Conservation (phyloP, 441 rosid species). For the Syzygium malaccense region DNA sequence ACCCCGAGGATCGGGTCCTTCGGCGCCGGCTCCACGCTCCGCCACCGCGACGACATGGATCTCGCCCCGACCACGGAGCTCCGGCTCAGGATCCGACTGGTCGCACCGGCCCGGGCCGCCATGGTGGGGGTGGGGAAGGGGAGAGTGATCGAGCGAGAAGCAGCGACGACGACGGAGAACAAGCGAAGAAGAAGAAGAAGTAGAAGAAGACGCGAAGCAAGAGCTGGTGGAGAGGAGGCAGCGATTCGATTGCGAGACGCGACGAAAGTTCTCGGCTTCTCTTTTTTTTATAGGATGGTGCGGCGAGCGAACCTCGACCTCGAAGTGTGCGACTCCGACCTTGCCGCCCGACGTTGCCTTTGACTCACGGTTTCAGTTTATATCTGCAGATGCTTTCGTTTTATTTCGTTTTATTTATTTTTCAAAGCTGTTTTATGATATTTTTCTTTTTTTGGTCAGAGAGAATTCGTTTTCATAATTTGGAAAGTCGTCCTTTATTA, state of each 20-base stretch:
- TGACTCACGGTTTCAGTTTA: neutral
- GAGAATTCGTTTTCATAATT: too few relatives aligned
- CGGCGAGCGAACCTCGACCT: neutral
- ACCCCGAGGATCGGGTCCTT: conserved; percentile 96
- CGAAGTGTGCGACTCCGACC: neutral
- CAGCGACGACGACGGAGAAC: neutral
- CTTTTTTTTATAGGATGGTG: too few relatives aligned
- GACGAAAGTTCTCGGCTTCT: neutral
- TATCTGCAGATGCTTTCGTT: neutral
- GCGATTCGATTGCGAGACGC: neutral
- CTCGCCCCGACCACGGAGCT: conserved; percentile 30
- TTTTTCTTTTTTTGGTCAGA: neutral
- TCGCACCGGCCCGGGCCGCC: conserved; percentile 3
- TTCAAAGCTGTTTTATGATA: neutral
- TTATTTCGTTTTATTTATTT: neutral
- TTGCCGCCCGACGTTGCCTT: neutral
- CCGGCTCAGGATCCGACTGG: conserved; percentile 10
- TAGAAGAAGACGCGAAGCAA: too few relatives aligned
- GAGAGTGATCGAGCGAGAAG: neutral
- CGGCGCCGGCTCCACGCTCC: conserved; percentile 74
- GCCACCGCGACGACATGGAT: conserved; percentile 83
- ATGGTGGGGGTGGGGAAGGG: neutral
- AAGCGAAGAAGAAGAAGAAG: too few relatives aligned
- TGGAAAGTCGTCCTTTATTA: neutral
- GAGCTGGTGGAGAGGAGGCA: neutral